Conservation (phyloP, 306 rosid species). For the Nissolia schottii region DNA sequence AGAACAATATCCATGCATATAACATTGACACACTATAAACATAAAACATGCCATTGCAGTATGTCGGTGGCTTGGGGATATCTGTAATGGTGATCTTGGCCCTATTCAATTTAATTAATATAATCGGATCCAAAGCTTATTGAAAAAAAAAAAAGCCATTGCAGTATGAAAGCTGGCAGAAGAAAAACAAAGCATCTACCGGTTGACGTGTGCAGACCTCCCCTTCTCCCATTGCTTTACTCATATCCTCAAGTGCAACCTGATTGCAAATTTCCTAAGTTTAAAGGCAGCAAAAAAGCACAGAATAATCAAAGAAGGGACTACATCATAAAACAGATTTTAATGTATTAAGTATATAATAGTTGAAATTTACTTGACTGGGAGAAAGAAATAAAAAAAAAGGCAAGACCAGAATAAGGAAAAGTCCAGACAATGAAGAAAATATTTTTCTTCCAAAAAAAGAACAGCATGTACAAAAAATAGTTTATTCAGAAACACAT, state of each 20-base stretch:
- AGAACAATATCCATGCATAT: conserved; percentile 11
- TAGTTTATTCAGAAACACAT: background rate
- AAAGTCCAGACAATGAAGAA: background rate
- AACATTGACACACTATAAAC: background rate
- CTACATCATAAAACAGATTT: background rate
- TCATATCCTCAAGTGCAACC: conserved; percentile 27
- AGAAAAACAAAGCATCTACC: conserved; percentile 30
- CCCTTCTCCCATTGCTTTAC: conserved; percentile 17
- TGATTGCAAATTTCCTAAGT: conserved; percentile 26
- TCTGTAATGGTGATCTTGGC: too few species aligned
- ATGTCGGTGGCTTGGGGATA: too few species aligned
- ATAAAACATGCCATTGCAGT: background rate
- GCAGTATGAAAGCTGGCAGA: conserved; percentile 9
- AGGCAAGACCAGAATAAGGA: background rate
- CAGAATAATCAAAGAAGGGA: background rate
- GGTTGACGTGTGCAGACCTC: conserved; percentile 32
- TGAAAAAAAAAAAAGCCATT: background rate
- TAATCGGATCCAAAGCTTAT: too few species aligned
- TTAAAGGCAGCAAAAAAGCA: background rate
- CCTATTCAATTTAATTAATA: too few species aligned
- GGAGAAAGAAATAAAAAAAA: background rate
- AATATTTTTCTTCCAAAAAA: background rate
- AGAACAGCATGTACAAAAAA: background rate
- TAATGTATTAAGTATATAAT: background rate
- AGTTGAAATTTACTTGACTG: background rate